Evolutionary conservation across 305 asterid genomes (phyloP), one percentile per base, ranked within the genome.

Genomic region (Petunia hybrid): DNA sequence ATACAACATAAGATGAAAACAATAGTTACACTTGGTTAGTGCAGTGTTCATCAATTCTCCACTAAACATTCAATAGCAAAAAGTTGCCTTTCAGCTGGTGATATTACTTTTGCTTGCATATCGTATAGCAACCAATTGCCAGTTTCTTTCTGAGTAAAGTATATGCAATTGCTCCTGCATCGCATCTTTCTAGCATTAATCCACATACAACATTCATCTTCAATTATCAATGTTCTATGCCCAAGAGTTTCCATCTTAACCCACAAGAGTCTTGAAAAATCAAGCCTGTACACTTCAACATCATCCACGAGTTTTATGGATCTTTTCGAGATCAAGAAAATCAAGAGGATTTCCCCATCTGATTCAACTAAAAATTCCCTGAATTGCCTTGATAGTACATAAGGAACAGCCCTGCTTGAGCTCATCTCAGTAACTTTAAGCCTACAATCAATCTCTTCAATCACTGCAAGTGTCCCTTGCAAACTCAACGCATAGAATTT

Each of bases 391-490:
- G 84, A 85, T 41, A 45, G 46, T 5, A 39, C 53, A 3, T 59
- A 56, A 40, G 90, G 92, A 71, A 86, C 89, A 12, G 81, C 90
- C 73, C 91, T 78, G 78, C 80, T 85, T 63, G 60, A 70, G 9
- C 90, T 83, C 5, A 80, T 38, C 4, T 41, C 51, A 6, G 89
- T 84, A 71, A 86, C 77, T n/a, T 60, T 48, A 12, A 87, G 85
- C 31, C 79, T 1, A 67, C 85, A 80, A 83, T 73, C 85, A 6
- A 82, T 73, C 2, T 77, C 87, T 78, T 87, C 89, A 6, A 85
- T 78, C 12, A 86, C 89, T 0, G 62, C 94, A 57, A 89, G 46
- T 2, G 85, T 86, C 45, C 94, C 91, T 70, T 89, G 88, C 84
- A 84, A 67, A 59, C 90, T 90, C 66, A 86, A 39, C 7, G 86